phyloP scores from a whole-genome alignment of 192 early-diverging fungal species.

The Entophlyctis helioformis region DNA sequence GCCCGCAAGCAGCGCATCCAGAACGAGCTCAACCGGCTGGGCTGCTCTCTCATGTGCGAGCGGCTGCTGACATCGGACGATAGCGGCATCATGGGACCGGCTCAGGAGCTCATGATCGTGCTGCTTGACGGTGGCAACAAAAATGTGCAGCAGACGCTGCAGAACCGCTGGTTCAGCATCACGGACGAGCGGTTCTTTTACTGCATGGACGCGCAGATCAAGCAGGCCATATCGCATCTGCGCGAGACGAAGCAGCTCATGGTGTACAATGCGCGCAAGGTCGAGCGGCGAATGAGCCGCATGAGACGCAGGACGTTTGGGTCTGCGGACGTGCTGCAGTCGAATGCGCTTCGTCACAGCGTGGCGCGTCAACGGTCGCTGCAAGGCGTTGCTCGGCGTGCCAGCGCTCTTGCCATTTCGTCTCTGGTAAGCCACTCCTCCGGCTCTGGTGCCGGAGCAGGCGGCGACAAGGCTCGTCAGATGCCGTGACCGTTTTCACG shows the following conservation, averaged over 20 bases:
- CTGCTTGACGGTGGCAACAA: conserved; percentile 21
- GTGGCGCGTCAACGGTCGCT: too few relatives aligned
- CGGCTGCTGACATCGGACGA: conserved; percentile 10
- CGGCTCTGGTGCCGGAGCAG: too few relatives aligned
- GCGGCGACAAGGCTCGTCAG: too few relatives aligned
- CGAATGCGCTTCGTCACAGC: too few relatives aligned
- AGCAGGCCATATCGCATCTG: conserved; percentile 6
- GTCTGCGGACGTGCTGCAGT: too few relatives aligned
- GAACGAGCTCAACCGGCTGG: conserved; percentile 14
- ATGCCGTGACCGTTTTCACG: too few relatives aligned
- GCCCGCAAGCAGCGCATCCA: conserved; percentile 3
- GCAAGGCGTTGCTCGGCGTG: too few relatives aligned
- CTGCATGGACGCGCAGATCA: conserved; percentile 18
- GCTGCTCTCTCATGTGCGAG: conserved; percentile 24
- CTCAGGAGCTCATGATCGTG: conserved; percentile 12
- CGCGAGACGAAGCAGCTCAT: conserved; percentile 4
- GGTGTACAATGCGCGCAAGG: conserved; percentile 5
- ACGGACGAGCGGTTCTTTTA: conserved; percentile 26
- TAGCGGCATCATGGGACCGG: conserved; percentile 1
- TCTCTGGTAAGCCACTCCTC: too few relatives aligned
- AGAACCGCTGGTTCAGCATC: conserved; percentile 16
- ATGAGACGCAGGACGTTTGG: too few relatives aligned
- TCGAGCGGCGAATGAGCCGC: too few relatives aligned
- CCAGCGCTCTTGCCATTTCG: too few relatives aligned
- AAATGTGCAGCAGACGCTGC: conserved; percentile 14